A percentile compares a stretch with the other conserved stretches of the same genome.
Conservation (phyloP, 2,329 filamentous ascomycete species). For the Nigrospora sphaerica region DNA sequence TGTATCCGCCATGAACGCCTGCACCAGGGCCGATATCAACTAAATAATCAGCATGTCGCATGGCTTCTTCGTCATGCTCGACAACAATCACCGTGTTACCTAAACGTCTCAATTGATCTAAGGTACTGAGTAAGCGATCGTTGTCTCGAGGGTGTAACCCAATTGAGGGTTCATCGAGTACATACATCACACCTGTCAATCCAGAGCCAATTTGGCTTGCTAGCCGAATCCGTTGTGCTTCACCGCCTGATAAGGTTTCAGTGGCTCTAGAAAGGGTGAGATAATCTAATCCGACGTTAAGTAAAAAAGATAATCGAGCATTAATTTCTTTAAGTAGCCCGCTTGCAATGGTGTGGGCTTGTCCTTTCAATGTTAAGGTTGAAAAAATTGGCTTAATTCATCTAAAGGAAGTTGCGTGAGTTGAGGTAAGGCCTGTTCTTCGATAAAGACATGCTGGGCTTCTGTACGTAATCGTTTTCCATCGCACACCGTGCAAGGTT, state of each 20-base stretch:
- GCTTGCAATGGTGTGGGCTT: background rate
- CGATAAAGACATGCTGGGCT: background rate
- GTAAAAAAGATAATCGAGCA: background rate
- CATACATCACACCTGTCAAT: background rate
- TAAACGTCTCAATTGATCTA: background rate
- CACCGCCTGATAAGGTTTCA: background rate
- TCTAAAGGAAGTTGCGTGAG: no score
- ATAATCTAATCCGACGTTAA: background rate
- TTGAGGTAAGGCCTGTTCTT: no score
- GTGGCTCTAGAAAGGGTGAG: background rate
- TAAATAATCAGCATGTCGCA: background rate
- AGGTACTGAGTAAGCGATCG: background rate
- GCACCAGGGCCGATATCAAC: background rate
- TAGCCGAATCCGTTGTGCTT: background rate
- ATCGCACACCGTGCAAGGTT: background rate
- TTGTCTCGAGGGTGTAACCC: background rate
- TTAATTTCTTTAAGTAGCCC: background rate
- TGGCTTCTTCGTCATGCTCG: background rate
- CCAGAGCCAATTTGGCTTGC: background rate
- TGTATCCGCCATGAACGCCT: background rate
- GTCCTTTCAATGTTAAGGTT: no score
- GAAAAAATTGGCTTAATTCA: no score
- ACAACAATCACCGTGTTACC: background rate
- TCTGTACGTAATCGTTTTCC: background rate
- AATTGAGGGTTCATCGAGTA: background rate